Base-by-base conservation (phyloP, 148 eudicot species). In the Tetragonia tetragonoides region DNA sequence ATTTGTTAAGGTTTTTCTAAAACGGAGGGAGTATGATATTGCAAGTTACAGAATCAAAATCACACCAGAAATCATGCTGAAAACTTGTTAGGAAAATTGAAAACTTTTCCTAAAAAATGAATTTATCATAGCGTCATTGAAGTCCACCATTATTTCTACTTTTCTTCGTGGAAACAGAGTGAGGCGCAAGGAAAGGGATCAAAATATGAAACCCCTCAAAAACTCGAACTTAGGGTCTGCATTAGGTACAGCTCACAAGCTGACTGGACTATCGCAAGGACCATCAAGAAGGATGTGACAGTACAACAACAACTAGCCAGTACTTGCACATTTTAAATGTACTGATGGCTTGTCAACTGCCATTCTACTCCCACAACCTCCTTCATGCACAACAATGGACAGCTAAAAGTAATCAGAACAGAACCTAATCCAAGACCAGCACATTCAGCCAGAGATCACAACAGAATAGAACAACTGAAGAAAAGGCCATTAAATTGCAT, bases 21-120 rank as follows among this genome's bases (percentile, higher is more conserved):
- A n/a, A n/a, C n/a, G n/a, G n/a, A n/a, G n/a, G n/a, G n/a, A 70
- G 71, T 44, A 39, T 39, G 76, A 68, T 18, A 69, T 47, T 39
- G 39, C 79, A 69, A n/a, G 49, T 69, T 59, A 21, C 10, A 38
- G 40, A 65, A 66, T 20, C 59, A 34, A 64, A 64, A 3, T 41
- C 65, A 47, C 16, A 61, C 78, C 42, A 40, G 37, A 51, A 40
- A 42, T 14, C 21, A 78, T 12, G 6, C 37, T 18, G 3, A 76
- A 61, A 38, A 74, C 20, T 60, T 60, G 34, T 60, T 40, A 56
- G 61, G 40, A 7, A 47, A 46, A 37, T 16, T 68, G 4, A 44
- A 41, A 49, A 68, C 9, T 39, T 68, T 12, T 40, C 49, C 9
- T 10, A 12, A 42, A 15, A 28, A 28, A 28, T 28, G 34, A 28